Percentiles rank a stretch among this genome's conserved stretches.
These are phyloP conservation scores for Boletus rex-veris DNA, from an alignment of 768 basidiomycete genomes.

Conservation along the genomic window DNA sequence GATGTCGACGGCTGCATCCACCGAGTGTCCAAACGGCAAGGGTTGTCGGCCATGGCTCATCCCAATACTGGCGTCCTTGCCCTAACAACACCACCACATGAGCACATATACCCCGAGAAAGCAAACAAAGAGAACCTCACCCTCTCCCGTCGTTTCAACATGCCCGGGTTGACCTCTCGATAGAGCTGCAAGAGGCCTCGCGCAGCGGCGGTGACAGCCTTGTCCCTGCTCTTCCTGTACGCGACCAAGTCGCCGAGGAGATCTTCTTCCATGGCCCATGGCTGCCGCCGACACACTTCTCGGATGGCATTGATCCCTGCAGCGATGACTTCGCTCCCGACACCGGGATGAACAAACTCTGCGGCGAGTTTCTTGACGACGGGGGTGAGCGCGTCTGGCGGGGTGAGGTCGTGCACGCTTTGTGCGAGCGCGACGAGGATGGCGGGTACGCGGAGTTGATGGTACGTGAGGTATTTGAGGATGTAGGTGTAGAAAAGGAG, in stretches of 20 bases:
- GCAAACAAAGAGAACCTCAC: constrained; percentile 38
- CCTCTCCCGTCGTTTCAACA: constrained; percentile 86
- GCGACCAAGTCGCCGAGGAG: constrained; percentile 88
- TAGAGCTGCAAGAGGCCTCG: constrained; percentile 86
- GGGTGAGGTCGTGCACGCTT: constrained; percentile 91
- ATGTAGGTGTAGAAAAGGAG: constrained; percentile 96
- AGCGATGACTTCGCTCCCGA: constrained; percentile 90
- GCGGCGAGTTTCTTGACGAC: constrained; percentile 88
- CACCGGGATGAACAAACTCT: constrained; percentile 97
- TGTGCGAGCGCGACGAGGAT: constrained; percentile 94
- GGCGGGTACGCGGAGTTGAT: constrained; percentile 87
- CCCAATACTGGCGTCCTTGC: constrained; percentile 87
- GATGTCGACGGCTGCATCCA: constrained; percentile 75
- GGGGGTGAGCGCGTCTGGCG: constrained; percentile 87
- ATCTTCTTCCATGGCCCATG: constrained; percentile 97
- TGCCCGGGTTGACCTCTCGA: constrained; percentile 91
- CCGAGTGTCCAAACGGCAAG: constrained; percentile 78
- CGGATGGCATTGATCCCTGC: constrained; percentile 96
- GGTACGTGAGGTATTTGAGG: constrained; percentile 87
- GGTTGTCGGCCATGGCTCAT: constrained; percentile 59
- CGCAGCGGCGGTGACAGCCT: constrained; percentile 86
- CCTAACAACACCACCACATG: constrained; percentile 40
- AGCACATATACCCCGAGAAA: background rate
- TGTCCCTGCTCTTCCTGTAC: constrained; percentile 94
- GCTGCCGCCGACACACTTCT: constrained; percentile 91